Base-by-base conservation (phyloP, 768 basidiomycete species). In the Candolleomyces eurysporus region DNA sequence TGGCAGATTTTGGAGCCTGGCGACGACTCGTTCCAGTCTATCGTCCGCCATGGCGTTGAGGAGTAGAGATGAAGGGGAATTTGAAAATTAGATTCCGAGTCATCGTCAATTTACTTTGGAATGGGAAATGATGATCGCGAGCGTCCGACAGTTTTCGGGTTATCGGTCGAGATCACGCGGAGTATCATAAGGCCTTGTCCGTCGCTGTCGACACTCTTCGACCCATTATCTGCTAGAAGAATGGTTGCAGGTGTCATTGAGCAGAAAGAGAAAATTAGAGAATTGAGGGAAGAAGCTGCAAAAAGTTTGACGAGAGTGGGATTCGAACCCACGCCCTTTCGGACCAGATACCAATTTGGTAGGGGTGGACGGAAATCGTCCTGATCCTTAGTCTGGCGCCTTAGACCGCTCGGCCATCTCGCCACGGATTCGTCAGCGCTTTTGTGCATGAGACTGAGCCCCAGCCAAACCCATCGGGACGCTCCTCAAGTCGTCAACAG, bases 1-100 rank as follows among this genome's bases (percentile, higher is more conserved):
- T 1, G 97, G 96, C 2, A 96, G 75, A 69, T 89, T 89, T 71
- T 89, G 87, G 21, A 98, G 79, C 65, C 90, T 80, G 22, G 80
- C 73, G 16, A 89, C 66, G 22, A 89, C 86, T 66, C 89, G 79
- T 22, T 76, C 73, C 14, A 91, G 79, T 51, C 81, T 77, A 59
- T 73, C 71, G 67, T 78, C 78, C 43, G 69, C 74, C 80, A 82
- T 63, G 52, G 62, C 32, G 56, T 55, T 53, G 45, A 40, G 51
- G n/a, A 59, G 45, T 55, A 57, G 17, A 11, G 36, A 11, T 13
- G 30, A 26, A 58, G 13, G 9, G 42, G 13, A 22, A 36, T 36
- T 36, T 11, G 36, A 1, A 36, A 36, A 36, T 36, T 36, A 36
- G 36, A 58, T 30, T 48, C 57, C 58, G 63, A 68, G 61, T 58